Evolutionary conservation across 2,329 filamentous ascomycete species (phyloP), one percentile per base, ranked within the genome.

Genomic region (Alternaria rosae): DNA sequence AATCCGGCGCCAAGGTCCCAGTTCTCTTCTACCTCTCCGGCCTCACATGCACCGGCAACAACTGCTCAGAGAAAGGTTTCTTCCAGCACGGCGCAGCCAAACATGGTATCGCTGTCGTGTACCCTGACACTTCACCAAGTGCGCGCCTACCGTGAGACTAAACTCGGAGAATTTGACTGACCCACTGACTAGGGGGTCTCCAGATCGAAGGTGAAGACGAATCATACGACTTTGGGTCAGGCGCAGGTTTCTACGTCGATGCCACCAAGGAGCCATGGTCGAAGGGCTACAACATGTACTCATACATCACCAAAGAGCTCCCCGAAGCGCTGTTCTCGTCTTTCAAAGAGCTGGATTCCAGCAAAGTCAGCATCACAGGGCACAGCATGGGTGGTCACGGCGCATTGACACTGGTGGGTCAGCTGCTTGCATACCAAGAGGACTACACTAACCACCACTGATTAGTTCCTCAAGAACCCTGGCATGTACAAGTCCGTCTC

Each of bases 381-480:
- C 95, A 99, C 83, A 94, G 90, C 73, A 99, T 99, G 95, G 95
- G 95, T 69, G 95, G 95, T 0, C 95, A 99, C 80, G 95, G 95
- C 66, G 95, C 95, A 45, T 84, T 99, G 71, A 97, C 94, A 47
- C 82, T 98, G 71, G 86, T 88, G 75, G 11, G 65, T 71, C 8
- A 45, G 23, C 38, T 28, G 21, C 3, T 10, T n/a, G 52, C 30
- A 5, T 17, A 35, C 6, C 30, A 12, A 13, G 12, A 21, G 12
- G 41, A 45, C 35, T 58, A 65, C 26, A 72, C 62, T 51, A 35
- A 45, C 30, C 2, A 17, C 20, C 23, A 28, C 9, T 12, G 15
- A 38, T 61, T 61, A 87, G 85, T 98, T 92, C 84, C 86, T 99
- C 54, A 94, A 92, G 84, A 91, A 98, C 82, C 94, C 95, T 0